phyloP scores from a whole-genome alignment of 1,284 basidiomycete genomes.

The Xerocomus tenax region DNA sequence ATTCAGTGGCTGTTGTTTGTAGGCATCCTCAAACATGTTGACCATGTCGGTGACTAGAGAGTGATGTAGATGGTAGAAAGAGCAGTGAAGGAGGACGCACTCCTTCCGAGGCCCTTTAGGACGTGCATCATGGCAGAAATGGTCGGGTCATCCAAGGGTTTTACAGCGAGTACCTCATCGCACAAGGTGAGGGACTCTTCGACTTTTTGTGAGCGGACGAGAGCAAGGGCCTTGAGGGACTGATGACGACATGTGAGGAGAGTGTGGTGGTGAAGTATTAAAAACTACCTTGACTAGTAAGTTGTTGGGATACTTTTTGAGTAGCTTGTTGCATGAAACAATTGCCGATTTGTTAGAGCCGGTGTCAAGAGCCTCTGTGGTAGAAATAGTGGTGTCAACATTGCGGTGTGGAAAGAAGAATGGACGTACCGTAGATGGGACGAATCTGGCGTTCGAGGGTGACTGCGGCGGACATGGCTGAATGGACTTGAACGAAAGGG shows the following conservation, averaged over 20 bases:
- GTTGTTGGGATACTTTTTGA: slow-evolving; percentile 72
- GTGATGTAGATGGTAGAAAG: slow-evolving; percentile 2
- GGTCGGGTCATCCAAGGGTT: slow-evolving; percentile 61
- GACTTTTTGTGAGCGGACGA: slow-evolving; percentile 72
- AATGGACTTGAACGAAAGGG: background rate
- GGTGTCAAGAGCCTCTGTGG: slow-evolving; percentile 71
- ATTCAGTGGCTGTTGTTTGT: slow-evolving; percentile 66
- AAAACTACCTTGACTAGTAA: slow-evolving; percentile 58
- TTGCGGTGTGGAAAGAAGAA: background rate
- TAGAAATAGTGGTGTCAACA: background rate
- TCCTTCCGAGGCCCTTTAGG: slow-evolving; percentile 64
- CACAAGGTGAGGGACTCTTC: slow-evolving; percentile 73
- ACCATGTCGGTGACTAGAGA: slow-evolving; percentile 63
- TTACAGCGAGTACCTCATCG: slow-evolving; percentile 65
- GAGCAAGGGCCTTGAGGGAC: slow-evolving; percentile 78
- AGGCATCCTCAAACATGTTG: slow-evolving; percentile 73
- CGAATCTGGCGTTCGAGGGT: slow-evolving; percentile 71
- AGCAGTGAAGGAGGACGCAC: slow-evolving; percentile 36
- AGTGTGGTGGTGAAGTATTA: background rate
- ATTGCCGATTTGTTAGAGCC: slow-evolving; percentile 79
- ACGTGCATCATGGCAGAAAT: slow-evolving; percentile 76
- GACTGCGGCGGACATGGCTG: slow-evolving; percentile 34
- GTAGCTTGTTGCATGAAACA: slow-evolving; percentile 71
- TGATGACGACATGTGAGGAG: slow-evolving; percentile 4
- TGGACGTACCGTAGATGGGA: slow-evolving; percentile 61